Evolutionary conservation across 345 rosid species (phyloP), one percentile per base, ranked within the genome.

Genomic region (Iberis pinnata): DNA sequence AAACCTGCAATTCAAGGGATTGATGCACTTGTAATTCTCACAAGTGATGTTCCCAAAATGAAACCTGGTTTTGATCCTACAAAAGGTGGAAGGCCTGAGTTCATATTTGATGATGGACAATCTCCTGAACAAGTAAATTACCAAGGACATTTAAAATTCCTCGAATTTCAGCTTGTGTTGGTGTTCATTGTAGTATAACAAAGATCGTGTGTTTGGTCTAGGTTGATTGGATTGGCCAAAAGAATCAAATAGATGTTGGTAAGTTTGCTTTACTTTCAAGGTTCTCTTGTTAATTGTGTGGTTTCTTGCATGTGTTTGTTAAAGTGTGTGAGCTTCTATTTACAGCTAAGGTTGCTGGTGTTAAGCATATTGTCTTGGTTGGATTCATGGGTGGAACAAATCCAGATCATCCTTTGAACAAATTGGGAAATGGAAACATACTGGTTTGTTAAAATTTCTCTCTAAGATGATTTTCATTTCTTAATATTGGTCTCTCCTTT

Each of bases 191-290:
- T 1, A 18, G 26, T 2, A 1, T 35, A 29, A 47, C 13, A 32
- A 1, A 1, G 36, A 8, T 16, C 41, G 13, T 48, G n/a, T 39
- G 11, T 26, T 31, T 14, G 41, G 47, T 3, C 6, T 62, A 87
- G 96, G 93, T 87, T 52, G 96, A 87, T 54, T 87, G 96, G 96
- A 74, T 78, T 64, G 96, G 96, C 22, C 96, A 81, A 80, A 87
- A 81, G 63, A 87, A 87, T 68, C 96, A 87, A 58, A 80, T 87
- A 4, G 93, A 87, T 80, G 82, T 78, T 14, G 96, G 93, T 83
- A 17, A 6, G 53, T 53, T 66, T 53, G 56, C n/a, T 19, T 43
- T 41, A 43, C 27, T 12, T 33, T 63, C 43, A 13, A 12, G 12
- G 33, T 20, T 50, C 2, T 12, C 5, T 9, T n/a, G n/a, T n/a